Conservation (phyloP, 129 eudicot species). For the Arctium minus region DNA sequence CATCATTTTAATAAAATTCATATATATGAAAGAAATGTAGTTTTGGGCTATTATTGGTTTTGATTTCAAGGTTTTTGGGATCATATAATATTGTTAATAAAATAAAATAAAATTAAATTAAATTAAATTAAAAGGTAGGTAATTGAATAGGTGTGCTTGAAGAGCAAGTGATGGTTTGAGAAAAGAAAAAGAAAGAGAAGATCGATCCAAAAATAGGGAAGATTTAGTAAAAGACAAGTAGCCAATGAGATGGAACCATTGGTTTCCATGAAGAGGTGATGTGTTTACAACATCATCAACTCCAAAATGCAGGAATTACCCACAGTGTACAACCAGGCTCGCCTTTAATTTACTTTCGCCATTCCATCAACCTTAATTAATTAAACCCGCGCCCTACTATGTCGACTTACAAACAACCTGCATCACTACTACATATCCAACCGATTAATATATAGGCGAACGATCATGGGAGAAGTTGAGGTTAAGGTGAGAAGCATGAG, state of each 20-base stretch:
- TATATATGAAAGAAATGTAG: no score
- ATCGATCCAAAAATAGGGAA: slow-evolving; percentile 19
- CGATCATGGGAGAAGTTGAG: no score
- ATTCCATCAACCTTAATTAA: not conserved
- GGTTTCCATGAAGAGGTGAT: slow-evolving; percentile 6
- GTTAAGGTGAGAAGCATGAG: no score
- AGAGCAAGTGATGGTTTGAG: slow-evolving; percentile 20
- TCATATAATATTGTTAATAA: no score
- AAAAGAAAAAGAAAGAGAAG: not conserved
- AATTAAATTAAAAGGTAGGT: not conserved
- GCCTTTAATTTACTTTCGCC: not conserved
- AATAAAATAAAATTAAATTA: no score
- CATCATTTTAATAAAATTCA: no score
- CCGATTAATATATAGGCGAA: no score
- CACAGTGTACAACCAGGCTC: not conserved
- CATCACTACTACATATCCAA: not conserved
- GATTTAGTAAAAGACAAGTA: slow-evolving; percentile 18
- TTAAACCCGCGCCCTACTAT: not conserved
- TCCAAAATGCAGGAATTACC: not conserved
- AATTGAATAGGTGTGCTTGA: not conserved
- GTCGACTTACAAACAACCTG: not conserved
- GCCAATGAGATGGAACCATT: slow-evolving; percentile 14
- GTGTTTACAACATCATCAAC: not conserved
- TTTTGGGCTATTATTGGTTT: no score
- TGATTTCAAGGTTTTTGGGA: no score